Evolutionary conservation across 768 basidiomycete genomes (phyloP).

Genomic region (Crepidotus variabilis): DNA sequence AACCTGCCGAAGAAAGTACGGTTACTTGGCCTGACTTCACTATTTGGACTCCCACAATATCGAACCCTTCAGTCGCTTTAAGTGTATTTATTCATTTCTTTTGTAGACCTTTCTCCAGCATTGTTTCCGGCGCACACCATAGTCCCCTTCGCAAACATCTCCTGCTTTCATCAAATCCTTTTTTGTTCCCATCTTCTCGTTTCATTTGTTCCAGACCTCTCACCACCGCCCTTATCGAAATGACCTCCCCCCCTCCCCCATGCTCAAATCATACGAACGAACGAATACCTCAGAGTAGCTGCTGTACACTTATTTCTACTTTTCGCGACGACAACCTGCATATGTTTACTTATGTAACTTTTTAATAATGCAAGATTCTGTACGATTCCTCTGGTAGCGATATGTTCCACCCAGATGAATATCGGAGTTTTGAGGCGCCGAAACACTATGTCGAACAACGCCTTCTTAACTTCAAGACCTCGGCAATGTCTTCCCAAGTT

Average conservation of each 20-base stretch:
- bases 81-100: conserved; percentile 16
- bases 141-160: too few relatives aligned
- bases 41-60: conserved; percentile 1
- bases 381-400: too few relatives aligned
- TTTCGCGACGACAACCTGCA: conserved; percentile 1
- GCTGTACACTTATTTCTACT: conserved; percentile 1
- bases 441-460: too few relatives aligned
- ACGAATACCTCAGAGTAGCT: not conserved
- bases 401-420: too few relatives aligned
- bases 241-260: not conserved
- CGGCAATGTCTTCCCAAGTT: too few relatives aligned
- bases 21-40: conserved; percentile 4
- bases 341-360: not conserved
- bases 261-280: conserved; percentile 1
- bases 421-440: too few relatives aligned
- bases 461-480: too few relatives aligned
- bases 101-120: conserved; percentile 1
- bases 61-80: conserved; percentile 4
- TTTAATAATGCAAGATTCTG: not conserved
- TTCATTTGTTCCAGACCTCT: too few relatives aligned
- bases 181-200: too few relatives aligned
- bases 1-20: conserved; percentile 4
- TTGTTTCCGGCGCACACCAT: not conserved
- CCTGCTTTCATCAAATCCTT: too few relatives aligned
- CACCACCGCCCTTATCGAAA: too few relatives aligned